These are phyloP conservation scores for Aschersonia sp. DNA, from an alignment of 2,329 filamentous ascomycete genomes.

Conservation along the genomic window DNA sequence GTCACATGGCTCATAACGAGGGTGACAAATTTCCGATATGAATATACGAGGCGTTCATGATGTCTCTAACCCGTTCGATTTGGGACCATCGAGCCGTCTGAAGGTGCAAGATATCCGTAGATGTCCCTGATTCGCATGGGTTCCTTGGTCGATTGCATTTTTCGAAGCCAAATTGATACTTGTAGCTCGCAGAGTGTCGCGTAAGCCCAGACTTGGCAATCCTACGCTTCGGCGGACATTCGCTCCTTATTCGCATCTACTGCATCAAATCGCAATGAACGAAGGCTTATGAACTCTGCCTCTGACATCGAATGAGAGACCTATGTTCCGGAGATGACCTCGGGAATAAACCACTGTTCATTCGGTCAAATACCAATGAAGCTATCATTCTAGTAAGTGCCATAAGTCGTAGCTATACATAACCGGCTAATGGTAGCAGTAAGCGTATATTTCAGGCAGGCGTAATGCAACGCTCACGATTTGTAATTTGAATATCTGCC, in stretches of 20 bases:
- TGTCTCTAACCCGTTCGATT: too few species aligned
- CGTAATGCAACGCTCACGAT: background rate
- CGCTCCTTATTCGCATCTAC: background rate
- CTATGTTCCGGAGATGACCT: background rate
- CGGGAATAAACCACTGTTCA: background rate
- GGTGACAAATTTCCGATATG: too few species aligned
- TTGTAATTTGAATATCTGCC: background rate
- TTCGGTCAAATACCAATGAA: background rate
- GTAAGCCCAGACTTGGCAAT: too few species aligned
- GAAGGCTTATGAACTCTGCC: background rate
- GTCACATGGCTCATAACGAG: too few species aligned
- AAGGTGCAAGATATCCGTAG: too few species aligned
- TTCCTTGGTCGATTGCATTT: too few species aligned
- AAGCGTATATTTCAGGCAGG: background rate
- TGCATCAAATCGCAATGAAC: background rate
- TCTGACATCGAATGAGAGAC: background rate
- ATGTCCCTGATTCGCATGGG: too few species aligned
- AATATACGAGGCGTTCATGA: too few species aligned
- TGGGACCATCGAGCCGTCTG: too few species aligned
- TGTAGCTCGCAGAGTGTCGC: too few species aligned
- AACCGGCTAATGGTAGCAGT: background rate
- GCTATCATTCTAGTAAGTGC: background rate
- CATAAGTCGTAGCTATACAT: background rate
- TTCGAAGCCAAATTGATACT: too few species aligned
- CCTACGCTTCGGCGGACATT: too few species aligned